Conservation (phyloP, 2,329 filamentous ascomycete genomes). For the Aspergillus pseudoviridinutans region DNA sequence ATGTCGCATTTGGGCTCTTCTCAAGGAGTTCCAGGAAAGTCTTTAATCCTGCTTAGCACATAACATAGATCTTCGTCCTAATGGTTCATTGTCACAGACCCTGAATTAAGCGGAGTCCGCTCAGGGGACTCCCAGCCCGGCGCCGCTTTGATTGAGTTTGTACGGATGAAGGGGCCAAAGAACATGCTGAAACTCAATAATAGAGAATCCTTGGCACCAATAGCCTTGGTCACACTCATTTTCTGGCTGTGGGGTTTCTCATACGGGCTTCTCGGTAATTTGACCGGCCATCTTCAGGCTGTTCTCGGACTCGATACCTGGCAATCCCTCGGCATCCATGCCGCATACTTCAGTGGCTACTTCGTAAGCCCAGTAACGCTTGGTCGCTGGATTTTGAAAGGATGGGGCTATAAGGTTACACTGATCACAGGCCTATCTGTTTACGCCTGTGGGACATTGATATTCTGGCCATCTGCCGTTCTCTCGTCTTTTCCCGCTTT, state of each 20-base stretch:
- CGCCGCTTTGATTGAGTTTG: slow-evolving; percentile 59
- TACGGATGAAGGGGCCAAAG: slow-evolving; percentile 53
- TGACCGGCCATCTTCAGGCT: slow-evolving; percentile 62
- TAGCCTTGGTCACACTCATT: slow-evolving; percentile 67
- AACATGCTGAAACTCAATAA: slow-evolving; percentile 58
- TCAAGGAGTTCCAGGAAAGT: too few relatives aligned
- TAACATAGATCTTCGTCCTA: too few relatives aligned
- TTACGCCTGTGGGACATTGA: slow-evolving; percentile 59
- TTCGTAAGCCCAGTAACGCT: slow-evolving; percentile 53
- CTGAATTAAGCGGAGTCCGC: slow-evolving; percentile 15
- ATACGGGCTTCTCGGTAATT: slow-evolving; percentile 77
- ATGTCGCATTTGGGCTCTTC: too few relatives aligned
- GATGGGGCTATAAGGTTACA: slow-evolving; percentile 60
- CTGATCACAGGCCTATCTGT: slow-evolving; percentile 58
- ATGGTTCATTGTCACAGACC: too few relatives aligned
- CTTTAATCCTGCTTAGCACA: too few relatives aligned
- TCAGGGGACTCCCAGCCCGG: slow-evolving; percentile 28
- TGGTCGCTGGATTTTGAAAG: slow-evolving; percentile 52
- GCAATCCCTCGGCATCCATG: slow-evolving; percentile 49
- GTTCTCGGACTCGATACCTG: slow-evolving; percentile 41
- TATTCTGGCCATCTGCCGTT: slow-evolving; percentile 64
- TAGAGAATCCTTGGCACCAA: slow-evolving; percentile 54
- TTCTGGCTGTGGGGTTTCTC: slow-evolving; percentile 91
- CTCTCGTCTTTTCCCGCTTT: slow-evolving; percentile 59
- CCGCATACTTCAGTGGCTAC: slow-evolving; percentile 59